These are phyloP conservation scores for Coemansia sp. DNA, from an alignment of 192 early-diverging fungal species.

Conservation along the genomic window DNA sequence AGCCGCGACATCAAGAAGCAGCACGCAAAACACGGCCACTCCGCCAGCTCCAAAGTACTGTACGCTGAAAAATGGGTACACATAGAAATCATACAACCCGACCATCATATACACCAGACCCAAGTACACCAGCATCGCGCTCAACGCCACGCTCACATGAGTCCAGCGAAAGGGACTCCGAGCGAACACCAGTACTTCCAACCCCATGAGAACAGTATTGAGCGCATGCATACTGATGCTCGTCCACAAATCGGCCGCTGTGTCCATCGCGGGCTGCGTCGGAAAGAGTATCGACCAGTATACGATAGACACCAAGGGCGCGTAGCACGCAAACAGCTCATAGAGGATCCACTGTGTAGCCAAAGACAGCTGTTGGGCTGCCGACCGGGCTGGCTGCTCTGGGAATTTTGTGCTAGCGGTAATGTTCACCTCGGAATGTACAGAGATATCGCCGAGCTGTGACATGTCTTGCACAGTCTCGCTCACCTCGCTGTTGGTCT, in stretches of 20 bases:
- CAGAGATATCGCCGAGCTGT: not conserved
- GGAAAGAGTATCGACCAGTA: constrained; percentile 49
- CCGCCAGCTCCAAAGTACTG: constrained; percentile 38
- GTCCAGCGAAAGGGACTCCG: constrained; percentile 20
- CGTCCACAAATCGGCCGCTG: constrained; percentile 30
- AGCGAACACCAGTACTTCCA: constrained; percentile 31
- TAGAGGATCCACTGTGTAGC: constrained; percentile 49
- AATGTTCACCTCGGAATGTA: not conserved
- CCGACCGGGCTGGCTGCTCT: not conserved
- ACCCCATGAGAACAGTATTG: constrained; percentile 34
- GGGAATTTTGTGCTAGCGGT: not conserved
- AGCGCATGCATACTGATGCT: constrained; percentile 50
- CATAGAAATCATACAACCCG: constrained; percentile 46
- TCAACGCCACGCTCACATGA: constrained; percentile 17
- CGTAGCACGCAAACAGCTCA: constrained; percentile 49
- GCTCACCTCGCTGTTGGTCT: not conserved
- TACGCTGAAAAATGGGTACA: constrained; percentile 49
- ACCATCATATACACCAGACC: constrained; percentile 52
- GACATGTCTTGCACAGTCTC: not conserved
- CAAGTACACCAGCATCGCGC: constrained; percentile 34
- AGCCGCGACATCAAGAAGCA: constrained; percentile 27
- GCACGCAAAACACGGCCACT: constrained; percentile 33
- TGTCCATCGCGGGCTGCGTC: constrained; percentile 22
- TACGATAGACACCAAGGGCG: constrained; percentile 42
- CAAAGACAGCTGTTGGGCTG: constrained; percentile 25